Conservation (phyloP, 768 basidiomycete genomes). For the Lyophyllum decastes region DNA sequence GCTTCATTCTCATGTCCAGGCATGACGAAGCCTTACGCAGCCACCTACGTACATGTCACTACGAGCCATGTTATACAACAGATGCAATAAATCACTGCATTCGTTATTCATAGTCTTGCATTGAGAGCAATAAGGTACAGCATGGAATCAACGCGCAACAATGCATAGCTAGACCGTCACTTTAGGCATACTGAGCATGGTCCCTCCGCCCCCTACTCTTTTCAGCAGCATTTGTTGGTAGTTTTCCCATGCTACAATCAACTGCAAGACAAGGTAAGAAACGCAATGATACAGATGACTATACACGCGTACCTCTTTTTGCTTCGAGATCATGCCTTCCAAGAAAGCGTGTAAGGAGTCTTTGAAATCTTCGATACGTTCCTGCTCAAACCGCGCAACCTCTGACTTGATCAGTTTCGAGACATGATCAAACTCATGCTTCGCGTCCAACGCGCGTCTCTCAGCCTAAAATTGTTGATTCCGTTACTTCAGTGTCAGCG, state of each 20-base stretch:
- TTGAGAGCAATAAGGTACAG: not conserved
- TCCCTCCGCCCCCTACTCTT: slow-evolving; percentile 22
- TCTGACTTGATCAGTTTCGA: slow-evolving; percentile 89
- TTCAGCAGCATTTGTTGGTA: slow-evolving; percentile 72
- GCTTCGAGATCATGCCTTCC: slow-evolving; percentile 82
- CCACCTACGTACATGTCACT: not conserved
- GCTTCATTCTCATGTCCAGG: not conserved
- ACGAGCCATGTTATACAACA: not conserved
- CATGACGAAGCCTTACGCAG: not conserved
- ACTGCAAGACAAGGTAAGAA: slow-evolving; percentile 34
- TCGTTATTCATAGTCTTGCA: not conserved
- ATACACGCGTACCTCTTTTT: slow-evolving; percentile 64
- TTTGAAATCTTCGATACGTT: slow-evolving; percentile 94
- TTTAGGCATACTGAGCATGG: slow-evolving; percentile 13
- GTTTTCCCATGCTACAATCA: slow-evolving; percentile 79
- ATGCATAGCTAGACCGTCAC: not conserved
- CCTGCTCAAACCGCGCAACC: slow-evolving; percentile 88
- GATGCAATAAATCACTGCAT: slow-evolving; percentile 9
- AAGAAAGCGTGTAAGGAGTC: slow-evolving; percentile 78
- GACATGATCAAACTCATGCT: slow-evolving; percentile 86
- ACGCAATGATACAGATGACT: not conserved
- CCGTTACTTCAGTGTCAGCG: not conserved
- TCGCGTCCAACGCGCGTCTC: slow-evolving; percentile 77
- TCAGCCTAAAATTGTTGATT: slow-evolving; percentile 61
- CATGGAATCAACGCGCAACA: not conserved